A percentile compares a stretch with the other conserved stretches of the same genome.
phyloP scores from a whole-genome alignment of 176 grass and related monocot genomes.

The Juncus effusus region DNA sequence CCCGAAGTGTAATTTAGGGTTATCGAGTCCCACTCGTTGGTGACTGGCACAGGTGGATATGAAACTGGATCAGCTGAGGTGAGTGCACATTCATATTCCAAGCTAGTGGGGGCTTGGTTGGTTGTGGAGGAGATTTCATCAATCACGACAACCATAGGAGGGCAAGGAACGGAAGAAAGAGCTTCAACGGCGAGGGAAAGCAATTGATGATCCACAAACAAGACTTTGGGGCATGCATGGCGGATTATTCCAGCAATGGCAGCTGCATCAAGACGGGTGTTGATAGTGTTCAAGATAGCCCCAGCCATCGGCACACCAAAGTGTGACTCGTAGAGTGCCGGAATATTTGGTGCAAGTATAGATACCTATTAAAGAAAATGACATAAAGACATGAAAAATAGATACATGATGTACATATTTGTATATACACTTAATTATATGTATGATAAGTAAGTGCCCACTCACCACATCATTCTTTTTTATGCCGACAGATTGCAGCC shows the following conservation, averaged over 20 bases:
- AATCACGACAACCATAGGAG: constrained; percentile 43
- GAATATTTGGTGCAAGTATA: constrained; percentile 51
- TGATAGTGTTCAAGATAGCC: constrained; percentile 57
- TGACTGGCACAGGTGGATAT: constrained; percentile 23
- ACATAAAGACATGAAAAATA: constrained; percentile 12
- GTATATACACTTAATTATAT: not conserved
- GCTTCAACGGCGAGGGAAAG: constrained; percentile 38
- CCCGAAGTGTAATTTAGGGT: constrained; percentile 26
- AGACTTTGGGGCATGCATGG: constrained; percentile 43
- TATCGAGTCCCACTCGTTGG: constrained; percentile 58
- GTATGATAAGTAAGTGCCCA: not conserved
- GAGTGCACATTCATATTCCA: constrained; percentile 47
- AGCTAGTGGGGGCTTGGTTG: not conserved
- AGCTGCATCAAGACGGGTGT: constrained; percentile 44
- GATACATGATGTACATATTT: too few relatives aligned
- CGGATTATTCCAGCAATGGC: constrained; percentile 37
- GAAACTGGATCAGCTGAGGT: constrained; percentile 19
- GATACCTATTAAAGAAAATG: constrained; percentile 35
- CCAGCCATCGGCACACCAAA: constrained; percentile 72
- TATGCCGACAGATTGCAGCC: constrained; percentile 24
- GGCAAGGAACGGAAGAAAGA: not conserved
- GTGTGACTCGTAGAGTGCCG: constrained; percentile 66
- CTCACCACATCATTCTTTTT: constrained; percentile 37
- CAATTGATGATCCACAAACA: constrained; percentile 51
- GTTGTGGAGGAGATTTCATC: constrained; percentile 34